Evolutionary conservation across 228 moss, liverwort and hornwort genomes (phyloP), one percentile per base, ranked within the genome.

Genomic region (Sphagnum fallax): DNA sequence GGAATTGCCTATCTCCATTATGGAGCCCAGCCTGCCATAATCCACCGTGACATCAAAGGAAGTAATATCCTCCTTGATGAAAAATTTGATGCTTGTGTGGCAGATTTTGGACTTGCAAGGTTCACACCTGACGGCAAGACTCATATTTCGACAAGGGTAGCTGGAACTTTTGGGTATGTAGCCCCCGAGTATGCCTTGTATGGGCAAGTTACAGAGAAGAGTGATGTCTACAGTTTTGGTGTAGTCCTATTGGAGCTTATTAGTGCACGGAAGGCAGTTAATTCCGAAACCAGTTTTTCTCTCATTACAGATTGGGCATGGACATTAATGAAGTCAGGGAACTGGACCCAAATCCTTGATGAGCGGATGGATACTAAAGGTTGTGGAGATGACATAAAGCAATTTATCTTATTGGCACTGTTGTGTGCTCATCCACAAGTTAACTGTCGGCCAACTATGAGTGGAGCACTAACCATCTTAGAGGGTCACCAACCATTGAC

Each of bases 141-240:
- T 8, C 82, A 84, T 15, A 68, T 85, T 53, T 79, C 84, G 5
- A 89, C 80, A 5, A 78, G 76, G 10, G 81, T 86, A 4, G 90
- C 81, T 9, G 94, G 94, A 6, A 91, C 94, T 1, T 79, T 87
- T 4, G 94, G 94, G 12, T 94, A 91, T 59, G 77, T 91, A 52
- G 91, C 94, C 5, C 91, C 94, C 0, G 94, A 94, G 74, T 94
- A 94, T 61, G 74, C 82, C 47, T 75, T 94, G 76, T 94, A 94
- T 51, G 87, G 86, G 49, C 89, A 88, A 76, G 79, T 94, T 6
- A 89, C 91, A 47, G 90, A 91, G 74, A 80, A 82, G 71, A 84
- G 88, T 70, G 94, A 94, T 62, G 94, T 91, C n/a, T 94, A 94
- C 70, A 94, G 94, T 76, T 91, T 91, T 49, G 94, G 91, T 4